Conservation (phyloP, 2,329 filamentous ascomycete species). For the Hypocrella siamensis region DNA sequence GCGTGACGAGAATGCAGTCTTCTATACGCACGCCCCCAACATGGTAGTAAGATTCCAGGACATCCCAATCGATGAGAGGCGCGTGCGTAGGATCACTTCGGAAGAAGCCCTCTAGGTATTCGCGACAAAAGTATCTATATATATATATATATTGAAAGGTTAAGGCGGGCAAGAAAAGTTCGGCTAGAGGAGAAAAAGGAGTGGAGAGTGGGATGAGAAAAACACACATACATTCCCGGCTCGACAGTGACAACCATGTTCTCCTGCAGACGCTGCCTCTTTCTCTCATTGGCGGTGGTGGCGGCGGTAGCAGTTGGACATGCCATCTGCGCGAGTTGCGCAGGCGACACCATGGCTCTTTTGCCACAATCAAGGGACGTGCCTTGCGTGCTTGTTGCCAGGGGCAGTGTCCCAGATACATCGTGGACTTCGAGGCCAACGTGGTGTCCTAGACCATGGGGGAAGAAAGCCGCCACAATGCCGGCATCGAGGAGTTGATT, state of each 20-base stretch:
- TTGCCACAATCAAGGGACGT: slow-evolving; percentile 19
- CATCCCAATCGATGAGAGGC: slow-evolving; percentile 47
- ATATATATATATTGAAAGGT: neutral
- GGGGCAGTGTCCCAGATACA: slow-evolving; percentile 22
- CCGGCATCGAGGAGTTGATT: slow-evolving; percentile 37
- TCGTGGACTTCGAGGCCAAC: slow-evolving; percentile 53
- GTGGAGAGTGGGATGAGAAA: neutral
- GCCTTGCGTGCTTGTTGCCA: slow-evolving; percentile 17
- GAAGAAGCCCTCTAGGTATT: slow-evolving; percentile 57
- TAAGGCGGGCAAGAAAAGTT: neutral
- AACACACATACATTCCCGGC: slow-evolving; percentile 44
- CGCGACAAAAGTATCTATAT: slow-evolving; percentile 55
- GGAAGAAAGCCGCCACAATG: slow-evolving; percentile 47
- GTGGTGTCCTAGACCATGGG: slow-evolving; percentile 49
- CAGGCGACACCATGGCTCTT: slow-evolving; percentile 23
- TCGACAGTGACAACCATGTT: slow-evolving; percentile 67
- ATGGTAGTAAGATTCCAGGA: slow-evolving; percentile 53
- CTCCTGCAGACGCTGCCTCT: slow-evolving; percentile 29
- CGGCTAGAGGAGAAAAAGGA: neutral
- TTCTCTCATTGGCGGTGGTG: slow-evolving; percentile 9
- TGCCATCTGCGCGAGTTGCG: slow-evolving; percentile 10
- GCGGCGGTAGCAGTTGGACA: neutral
- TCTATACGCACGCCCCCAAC: slow-evolving; percentile 90
- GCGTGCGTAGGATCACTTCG: slow-evolving; percentile 41
- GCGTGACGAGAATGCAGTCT: slow-evolving; percentile 72